phyloP scores from a whole-genome alignment of 2,329 filamentous ascomycete genomes.

The Pseudogymnoascus sp. region DNA sequence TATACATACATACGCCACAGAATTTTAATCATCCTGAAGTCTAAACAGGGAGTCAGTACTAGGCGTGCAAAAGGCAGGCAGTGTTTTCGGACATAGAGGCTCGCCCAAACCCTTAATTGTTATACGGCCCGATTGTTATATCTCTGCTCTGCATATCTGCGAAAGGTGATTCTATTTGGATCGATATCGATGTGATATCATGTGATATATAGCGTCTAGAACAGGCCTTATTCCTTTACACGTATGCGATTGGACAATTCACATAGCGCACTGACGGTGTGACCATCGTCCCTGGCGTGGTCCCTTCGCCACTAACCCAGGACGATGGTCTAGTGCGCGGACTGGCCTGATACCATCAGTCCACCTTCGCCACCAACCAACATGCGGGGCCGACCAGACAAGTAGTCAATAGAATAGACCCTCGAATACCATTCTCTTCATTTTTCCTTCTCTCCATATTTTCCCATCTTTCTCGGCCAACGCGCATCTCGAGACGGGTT shows the following conservation, averaged over 20 bases:
- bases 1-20: not conserved
- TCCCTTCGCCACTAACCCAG: no score
- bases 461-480: not conserved
- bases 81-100: not conserved
- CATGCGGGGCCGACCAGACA: no score
- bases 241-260: not conserved
- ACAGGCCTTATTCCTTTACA: not conserved
- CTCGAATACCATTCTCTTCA: not conserved
- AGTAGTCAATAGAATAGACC: not conserved
- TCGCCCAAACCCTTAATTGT: not conserved
- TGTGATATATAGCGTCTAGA: not conserved
- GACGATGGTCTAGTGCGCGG: no score
- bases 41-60: not conserved
- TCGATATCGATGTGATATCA: not conserved
- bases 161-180: not conserved
- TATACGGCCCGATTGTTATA: not conserved
- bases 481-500: not conserved
- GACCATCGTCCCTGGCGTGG: no score
- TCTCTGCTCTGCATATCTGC: not conserved
- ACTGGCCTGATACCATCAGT: not conserved
- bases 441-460: not conserved
- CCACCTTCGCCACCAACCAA: not conserved
- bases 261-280: not conserved
- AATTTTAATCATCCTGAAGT: not conserved
- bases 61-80: not conserved